phyloP scores from a whole-genome alignment of 768 basidiomycete species.

The Lentinula sp. region DNA sequence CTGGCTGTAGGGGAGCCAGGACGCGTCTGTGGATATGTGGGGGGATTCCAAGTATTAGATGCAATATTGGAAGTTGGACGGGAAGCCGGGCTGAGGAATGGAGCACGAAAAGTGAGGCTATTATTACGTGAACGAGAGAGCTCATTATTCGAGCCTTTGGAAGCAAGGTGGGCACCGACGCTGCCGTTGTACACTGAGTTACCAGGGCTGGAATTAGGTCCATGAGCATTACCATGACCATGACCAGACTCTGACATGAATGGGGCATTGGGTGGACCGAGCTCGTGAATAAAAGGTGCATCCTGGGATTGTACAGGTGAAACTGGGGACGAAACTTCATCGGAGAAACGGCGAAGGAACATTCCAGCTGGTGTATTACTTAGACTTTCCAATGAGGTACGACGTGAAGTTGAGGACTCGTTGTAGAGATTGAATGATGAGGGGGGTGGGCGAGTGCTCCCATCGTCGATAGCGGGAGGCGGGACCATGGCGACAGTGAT shows the following conservation, averaged over 20 bases:
- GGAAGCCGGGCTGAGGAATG: constrained; percentile 66
- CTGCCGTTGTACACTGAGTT: background rate
- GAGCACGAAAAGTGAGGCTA: constrained; percentile 53
- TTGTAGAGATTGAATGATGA: constrained; percentile 42
- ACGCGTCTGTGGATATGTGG: constrained; percentile 26
- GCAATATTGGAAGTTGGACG: constrained; percentile 36
- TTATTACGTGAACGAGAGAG: constrained; percentile 30
- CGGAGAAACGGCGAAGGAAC: background rate
- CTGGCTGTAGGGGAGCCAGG: constrained; percentile 8
- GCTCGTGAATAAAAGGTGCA: background rate
- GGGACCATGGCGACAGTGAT: background rate
- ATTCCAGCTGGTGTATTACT: background rate
- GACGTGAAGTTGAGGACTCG: constrained; percentile 7
- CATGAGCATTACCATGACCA: background rate
- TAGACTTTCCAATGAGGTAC: background rate
- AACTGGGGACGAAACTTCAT: background rate
- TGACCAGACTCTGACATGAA: constrained; percentile 1
- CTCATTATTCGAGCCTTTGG: background rate
- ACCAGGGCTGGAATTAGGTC: background rate
- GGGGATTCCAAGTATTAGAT: constrained; percentile 57
- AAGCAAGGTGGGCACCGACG: background rate
- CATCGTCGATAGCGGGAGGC: background rate
- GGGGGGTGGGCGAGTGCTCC: constrained; percentile 24
- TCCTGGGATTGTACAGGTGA: background rate
- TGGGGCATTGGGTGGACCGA: constrained; percentile 1